These are phyloP conservation scores for Penicillium sp. DNA, from an alignment of 2,329 filamentous ascomycete species.

Conservation along the genomic window DNA sequence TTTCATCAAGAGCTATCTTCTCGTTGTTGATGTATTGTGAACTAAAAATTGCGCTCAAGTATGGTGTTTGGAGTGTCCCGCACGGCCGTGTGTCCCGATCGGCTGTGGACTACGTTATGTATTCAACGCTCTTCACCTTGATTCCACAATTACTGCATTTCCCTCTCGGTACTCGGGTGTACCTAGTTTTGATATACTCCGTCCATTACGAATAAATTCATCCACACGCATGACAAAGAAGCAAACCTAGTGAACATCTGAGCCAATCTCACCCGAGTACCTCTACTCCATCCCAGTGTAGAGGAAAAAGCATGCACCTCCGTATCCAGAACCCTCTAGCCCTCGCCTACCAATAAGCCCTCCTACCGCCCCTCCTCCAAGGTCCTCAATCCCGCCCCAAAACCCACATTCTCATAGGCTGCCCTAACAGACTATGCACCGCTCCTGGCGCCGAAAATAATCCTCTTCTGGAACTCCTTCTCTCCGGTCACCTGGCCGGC, in stretches of 20 bases:
- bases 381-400: constrained; percentile 26
- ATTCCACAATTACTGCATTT: neutral
- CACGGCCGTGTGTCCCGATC: too few relatives aligned
- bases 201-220: neutral
- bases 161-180: constrained; percentile 6
- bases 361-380: constrained; percentile 26
- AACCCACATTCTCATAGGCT: constrained; percentile 24
- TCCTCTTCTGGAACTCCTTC: constrained; percentile 8
- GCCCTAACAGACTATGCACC: constrained; percentile 18
- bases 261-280: neutral
- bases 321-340: constrained; percentile 1
- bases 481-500: neutral
- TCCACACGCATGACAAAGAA: neutral
- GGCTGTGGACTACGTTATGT: too few relatives aligned
- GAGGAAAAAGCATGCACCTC: constrained; percentile 9
- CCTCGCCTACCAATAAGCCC: constrained; percentile 25
- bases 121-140: too few relatives aligned
- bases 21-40: too few relatives aligned
- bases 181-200: constrained; percentile 4
- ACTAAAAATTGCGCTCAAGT: too few relatives aligned
- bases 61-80: too few relatives aligned
- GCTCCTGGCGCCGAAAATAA: constrained; percentile 29
- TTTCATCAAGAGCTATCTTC: too few relatives aligned
- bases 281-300: neutral
- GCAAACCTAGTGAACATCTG: neutral